Percentiles rank a stretch among this genome's conserved stretches.
phyloP scores from a whole-genome alignment of 306 rosid genomes.

The Trichosanthes cucumerina region DNA sequence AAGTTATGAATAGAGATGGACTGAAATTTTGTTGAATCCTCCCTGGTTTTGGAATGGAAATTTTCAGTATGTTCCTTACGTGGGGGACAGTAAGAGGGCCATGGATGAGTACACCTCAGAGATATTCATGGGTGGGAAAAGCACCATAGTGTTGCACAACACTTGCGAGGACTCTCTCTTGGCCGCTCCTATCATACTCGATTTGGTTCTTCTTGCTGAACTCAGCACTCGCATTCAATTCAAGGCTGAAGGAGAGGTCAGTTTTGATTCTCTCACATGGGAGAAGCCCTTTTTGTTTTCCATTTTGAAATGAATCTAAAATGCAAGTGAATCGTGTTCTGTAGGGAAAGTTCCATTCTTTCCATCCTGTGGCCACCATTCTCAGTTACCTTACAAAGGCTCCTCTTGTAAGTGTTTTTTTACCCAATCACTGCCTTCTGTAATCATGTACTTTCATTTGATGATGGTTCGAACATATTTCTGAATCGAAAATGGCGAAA shows the following conservation, averaged over 20 bases:
- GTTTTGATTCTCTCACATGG: not conserved
- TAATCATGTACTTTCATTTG: not conserved
- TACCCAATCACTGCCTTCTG: not conserved
- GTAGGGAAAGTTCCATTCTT: slow-evolving; percentile 88
- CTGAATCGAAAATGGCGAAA: not conserved
- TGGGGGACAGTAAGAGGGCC: slow-evolving; percentile 97
- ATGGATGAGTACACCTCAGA: slow-evolving; percentile 99
- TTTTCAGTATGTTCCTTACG: slow-evolving; percentile 81
- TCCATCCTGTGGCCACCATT: slow-evolving; percentile 93
- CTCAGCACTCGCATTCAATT: slow-evolving; percentile 90
- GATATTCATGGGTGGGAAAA: slow-evolving; percentile 95
- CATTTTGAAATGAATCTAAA: not conserved
- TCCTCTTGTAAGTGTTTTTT: slow-evolving; percentile 62
- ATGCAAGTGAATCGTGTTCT: slow-evolving; percentile 2
- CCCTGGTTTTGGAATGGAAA: slow-evolving; percentile 9
- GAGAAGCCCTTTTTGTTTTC: not conserved
- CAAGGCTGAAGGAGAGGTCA: slow-evolving; percentile 83
- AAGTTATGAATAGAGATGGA: not conserved
- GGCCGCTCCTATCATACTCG: slow-evolving; percentile 96
- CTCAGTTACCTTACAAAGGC: slow-evolving; percentile 97
- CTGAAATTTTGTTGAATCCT: not conserved
- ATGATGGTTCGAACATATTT: not conserved
- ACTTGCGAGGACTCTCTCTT: slow-evolving; percentile 99
- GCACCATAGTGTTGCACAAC: slow-evolving; percentile 92
- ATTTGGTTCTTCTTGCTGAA: slow-evolving; percentile 95